Base-by-base conservation (phyloP, 192 early-diverging fungal species). In the Backusella westeae region DNA sequence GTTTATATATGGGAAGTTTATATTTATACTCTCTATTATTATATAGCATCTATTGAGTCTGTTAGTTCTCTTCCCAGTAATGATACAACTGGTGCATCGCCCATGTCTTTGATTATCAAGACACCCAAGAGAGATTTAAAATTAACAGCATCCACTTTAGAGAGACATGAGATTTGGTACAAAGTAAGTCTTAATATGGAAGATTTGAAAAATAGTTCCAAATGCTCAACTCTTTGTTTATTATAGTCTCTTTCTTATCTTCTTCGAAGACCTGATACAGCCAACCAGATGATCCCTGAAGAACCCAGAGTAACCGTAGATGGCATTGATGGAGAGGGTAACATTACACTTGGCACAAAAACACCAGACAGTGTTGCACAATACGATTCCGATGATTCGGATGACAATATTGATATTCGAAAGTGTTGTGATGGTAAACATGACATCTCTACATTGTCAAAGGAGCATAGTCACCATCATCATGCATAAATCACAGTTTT, bases 91-190 rank as follows among this genome's bases (percentile, higher is more conserved):
- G 79, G 76, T 19, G 76, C 74, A 29, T 72, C 87, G 6, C 78
- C 83, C 12, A 85, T 89, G 76, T 90, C 89, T 77, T 83, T 94
- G 39, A 49, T 93, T n/a, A 82, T 94, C 15, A 86, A 87, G 26
- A 94, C 93, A 21, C 83, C 87, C 14, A 90, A 85, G 53, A 88
- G 93, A 34, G 90, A 93, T 77, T 79, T 94, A 8, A 94, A 93
- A 83, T 76, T 94, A 73, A 93, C 88, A 56, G 93, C 93, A 2
- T 85, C 85, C 0, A 85, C 83, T 8, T 86, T 89, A 46, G 88
- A 90, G 23, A 84, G 89, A 69, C 93, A 94, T 75, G 91, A 93
- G 19, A 77, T 91, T 38, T 94, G 93, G 93, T 89, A 84, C 75
- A 82, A 89, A 83, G 92, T 90, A 84, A 66, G 77, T 34, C 21